Evolutionary conservation across 1,284 basidiomycete species (phyloP).

Genomic region (Fistulina hepatica): DNA sequence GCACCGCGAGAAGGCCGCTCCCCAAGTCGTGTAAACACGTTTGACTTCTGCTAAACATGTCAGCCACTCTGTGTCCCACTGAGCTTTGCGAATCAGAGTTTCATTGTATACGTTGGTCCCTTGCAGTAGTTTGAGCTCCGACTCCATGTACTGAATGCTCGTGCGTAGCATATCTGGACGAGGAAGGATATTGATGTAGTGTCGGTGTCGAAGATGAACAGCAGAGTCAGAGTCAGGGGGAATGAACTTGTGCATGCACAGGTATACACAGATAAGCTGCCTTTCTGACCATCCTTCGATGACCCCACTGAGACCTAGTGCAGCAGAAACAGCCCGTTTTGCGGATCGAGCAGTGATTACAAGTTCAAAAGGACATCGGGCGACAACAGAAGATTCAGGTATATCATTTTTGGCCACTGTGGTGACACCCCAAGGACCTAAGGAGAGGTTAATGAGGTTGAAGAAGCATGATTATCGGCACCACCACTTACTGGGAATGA

Average conservation of each 20-base stretch:
- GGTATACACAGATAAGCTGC: slow-evolving; percentile 62
- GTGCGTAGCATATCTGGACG: slow-evolving; percentile 47
- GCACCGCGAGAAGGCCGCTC: slow-evolving; percentile 56
- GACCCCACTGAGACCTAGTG: slow-evolving; percentile 25
- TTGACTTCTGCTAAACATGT: slow-evolving; percentile 34
- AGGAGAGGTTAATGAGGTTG: no score
- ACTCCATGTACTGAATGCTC: slow-evolving; percentile 57
- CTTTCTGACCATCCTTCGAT: slow-evolving; percentile 49
- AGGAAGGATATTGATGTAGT: slow-evolving; percentile 66
- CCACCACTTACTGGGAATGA: no score
- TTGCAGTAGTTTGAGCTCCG: slow-evolving; percentile 54
- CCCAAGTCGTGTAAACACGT: slow-evolving; percentile 31
- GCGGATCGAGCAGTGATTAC: slow-evolving; percentile 55
- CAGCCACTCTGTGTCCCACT: slow-evolving; percentile 53
- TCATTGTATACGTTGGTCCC: slow-evolving; percentile 69
- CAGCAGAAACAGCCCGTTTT: slow-evolving; percentile 28
- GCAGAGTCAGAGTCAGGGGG: slow-evolving; percentile 9
- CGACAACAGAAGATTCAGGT: slow-evolving; percentile 41
- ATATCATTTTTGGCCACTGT: slow-evolving; percentile 43
- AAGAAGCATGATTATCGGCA: no score
- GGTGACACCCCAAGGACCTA: slow-evolving; percentile 52
- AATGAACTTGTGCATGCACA: slow-evolving; percentile 64
- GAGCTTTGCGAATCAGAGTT: slow-evolving; percentile 10
- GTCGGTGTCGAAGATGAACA: slow-evolving; percentile 35
- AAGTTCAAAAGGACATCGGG: slow-evolving; percentile 66